These are phyloP conservation scores for Sporothrix globosa DNA, from an alignment of 2,329 filamentous ascomycete genomes.

Conservation along the genomic window DNA sequence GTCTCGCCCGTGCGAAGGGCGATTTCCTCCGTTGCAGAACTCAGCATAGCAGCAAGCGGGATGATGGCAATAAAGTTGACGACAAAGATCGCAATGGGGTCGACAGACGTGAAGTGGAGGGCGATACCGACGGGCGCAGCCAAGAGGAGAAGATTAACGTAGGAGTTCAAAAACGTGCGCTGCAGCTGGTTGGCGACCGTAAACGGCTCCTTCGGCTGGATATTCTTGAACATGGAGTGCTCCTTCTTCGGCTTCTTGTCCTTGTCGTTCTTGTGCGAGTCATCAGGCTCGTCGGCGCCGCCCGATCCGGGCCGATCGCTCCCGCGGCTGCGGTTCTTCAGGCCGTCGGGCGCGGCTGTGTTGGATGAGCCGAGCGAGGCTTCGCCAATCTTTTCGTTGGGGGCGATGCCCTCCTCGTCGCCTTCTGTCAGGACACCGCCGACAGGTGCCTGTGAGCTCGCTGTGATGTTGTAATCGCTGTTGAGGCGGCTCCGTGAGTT, in stretches of 20 bases:
- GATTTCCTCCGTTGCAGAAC: constrained; percentile 86
- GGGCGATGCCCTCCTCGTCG: constrained; percentile 1
- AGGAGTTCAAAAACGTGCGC: constrained; percentile 77
- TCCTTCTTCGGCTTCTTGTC: constrained; percentile 47
- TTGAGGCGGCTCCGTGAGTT: constrained; percentile 20
- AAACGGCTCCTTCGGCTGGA: constrained; percentile 58
- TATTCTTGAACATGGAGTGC: constrained; percentile 49
- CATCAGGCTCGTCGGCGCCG: constrained; percentile 32
- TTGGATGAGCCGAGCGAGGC: constrained; percentile 28
- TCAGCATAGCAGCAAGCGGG: constrained; percentile 79
- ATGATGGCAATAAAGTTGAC: constrained; percentile 95
- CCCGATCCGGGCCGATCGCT: constrained; percentile 33
- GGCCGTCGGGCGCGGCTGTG: constrained; percentile 33
- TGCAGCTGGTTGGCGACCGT: constrained; percentile 68
- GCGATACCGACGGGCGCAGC: constrained; percentile 80
- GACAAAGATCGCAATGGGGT: constrained; percentile 71
- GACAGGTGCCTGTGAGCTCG: constrained; percentile 1
- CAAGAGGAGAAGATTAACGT: constrained; percentile 81
- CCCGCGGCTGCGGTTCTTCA: constrained; percentile 39
- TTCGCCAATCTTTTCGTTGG: constrained; percentile 20
- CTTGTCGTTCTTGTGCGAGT: constrained; percentile 42
- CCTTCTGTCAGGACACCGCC: constrained; percentile 23
- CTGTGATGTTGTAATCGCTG: constrained; percentile 1
- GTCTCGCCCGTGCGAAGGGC: constrained; percentile 81
- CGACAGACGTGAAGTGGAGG: constrained; percentile 59